Evolutionary conservation across 1,284 basidiomycete genomes (phyloP), one percentile per base, ranked within the genome.

Genomic region (Apiotrichum porosum): DNA sequence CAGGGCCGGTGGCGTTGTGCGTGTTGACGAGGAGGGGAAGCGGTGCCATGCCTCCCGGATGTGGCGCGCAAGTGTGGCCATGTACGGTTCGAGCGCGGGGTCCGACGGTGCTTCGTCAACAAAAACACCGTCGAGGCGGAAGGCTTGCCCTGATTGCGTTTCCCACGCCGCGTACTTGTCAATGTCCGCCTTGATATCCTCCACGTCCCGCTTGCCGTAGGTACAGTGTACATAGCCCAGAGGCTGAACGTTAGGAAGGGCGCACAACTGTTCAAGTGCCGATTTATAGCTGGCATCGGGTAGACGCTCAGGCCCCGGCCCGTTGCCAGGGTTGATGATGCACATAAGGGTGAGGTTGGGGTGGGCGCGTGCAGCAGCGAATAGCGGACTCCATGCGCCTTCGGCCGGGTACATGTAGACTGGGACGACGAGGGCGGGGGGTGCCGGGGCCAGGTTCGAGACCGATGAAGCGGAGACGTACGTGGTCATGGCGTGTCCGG

Each of bases 101-200:
- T 49, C 36, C 47, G 37, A 49, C 6, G 51, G 51, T 9, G 43
- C 47, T 35, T 52, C 51, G 21, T 52, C 51, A 22, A 52, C 44
- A 22, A 52, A 52, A 26, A 52, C 42, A 23, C 51, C 51, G 14
- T 44, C 35, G 26, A 49, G 36, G 21, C 33, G 24, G 33, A 42
- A 48, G 15, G 21, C 30, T 15, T 38, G 42, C 5, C 34, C 4
- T 3, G 32, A 33, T 13, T 15, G 28, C 9, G 30, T 14, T 13
- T 24, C 40, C 51, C 51, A 52, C 26, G 15, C 35, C 3, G 38
- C 42, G 28, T 52, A 52, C 3, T 18, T 15, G 39, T 48, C 42
- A 10, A 52, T 44, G 28, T 52, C 43, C 6, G 24, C 18, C 24
- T 44, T 38, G 46, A 52, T 39, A 13, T 17, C 21, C n/a, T 4